Conservation (phyloP, 179 eudicot species). For the Spergularia azorica region DNA sequence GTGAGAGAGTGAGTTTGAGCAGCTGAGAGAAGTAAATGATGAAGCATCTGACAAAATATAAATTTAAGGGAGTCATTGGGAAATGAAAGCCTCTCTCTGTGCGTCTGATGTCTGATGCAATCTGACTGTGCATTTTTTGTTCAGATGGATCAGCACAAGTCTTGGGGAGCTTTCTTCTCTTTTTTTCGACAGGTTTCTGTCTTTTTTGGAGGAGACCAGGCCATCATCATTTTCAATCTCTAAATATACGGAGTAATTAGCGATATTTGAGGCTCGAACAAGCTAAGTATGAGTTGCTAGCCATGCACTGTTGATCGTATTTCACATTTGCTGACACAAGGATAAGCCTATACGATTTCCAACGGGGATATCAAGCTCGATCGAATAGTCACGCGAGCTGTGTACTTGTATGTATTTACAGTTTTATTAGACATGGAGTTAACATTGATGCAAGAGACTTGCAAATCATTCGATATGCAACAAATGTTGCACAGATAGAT, state of each 20-base stretch:
- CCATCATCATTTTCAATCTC: too few species aligned
- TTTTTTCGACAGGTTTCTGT: conserved; percentile 14
- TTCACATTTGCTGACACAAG: too few species aligned
- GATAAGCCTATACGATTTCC: too few species aligned
- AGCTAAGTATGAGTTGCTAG: too few species aligned
- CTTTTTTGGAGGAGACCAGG: conserved; percentile 30
- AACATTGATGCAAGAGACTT: neutral
- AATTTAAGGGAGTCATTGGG: conserved; percentile 27
- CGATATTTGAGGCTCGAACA: too few species aligned
- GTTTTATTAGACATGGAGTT: too few species aligned
- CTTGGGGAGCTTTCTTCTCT: conserved; percentile 26
- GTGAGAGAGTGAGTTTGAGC: conserved; percentile 20
- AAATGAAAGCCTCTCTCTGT: conserved; percentile 28
- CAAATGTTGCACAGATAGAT: neutral
- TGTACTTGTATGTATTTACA: too few species aligned
- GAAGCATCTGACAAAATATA: conserved; percentile 27
- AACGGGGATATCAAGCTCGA: too few species aligned
- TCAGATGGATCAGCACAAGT: conserved; percentile 40
- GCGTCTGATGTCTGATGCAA: conserved; percentile 14
- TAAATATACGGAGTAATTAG: too few species aligned
- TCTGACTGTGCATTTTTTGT: conserved; percentile 15
- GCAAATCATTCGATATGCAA: neutral
- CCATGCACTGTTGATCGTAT: too few species aligned
- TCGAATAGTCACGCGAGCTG: too few species aligned
- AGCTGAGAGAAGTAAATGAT: conserved; percentile 33